These are phyloP conservation scores for Thecaphora thlaspeos DNA, from an alignment of 1,284 basidiomycete genomes.

Conservation along the genomic window DNA sequence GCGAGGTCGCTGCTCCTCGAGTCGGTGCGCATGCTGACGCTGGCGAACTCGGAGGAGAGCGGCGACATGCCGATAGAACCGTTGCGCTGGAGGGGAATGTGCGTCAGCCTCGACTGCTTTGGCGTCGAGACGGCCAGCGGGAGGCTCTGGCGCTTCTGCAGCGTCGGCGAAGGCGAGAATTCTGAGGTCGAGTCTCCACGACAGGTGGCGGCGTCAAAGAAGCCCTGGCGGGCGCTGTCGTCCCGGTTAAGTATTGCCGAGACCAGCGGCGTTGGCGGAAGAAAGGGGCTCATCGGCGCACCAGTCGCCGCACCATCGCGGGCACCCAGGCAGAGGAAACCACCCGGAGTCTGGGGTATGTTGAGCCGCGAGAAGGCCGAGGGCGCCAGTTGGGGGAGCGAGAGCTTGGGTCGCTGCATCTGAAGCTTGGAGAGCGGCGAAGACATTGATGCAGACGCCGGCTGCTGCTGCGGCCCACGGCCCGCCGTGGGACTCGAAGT, in stretches of 20 bases:
- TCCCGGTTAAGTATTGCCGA: slow-evolving; percentile 28
- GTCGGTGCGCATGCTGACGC: slow-evolving; percentile 37
- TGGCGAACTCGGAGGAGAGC: slow-evolving; percentile 35
- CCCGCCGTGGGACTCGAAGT: no score
- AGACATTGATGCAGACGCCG: slow-evolving; percentile 1
- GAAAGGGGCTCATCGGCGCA: slow-evolving; percentile 45
- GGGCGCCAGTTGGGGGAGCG: slow-evolving; percentile 13
- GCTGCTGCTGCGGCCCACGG: slow-evolving; percentile 2
- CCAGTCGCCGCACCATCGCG: slow-evolving; percentile 49
- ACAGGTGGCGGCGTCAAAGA: slow-evolving; percentile 1
- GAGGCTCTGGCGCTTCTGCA: slow-evolving; percentile 4
- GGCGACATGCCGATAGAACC: slow-evolving; percentile 46
- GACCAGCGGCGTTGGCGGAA: slow-evolving; percentile 47
- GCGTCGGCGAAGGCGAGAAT: slow-evolving; percentile 2
- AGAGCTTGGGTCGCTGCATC: slow-evolving; percentile 24
- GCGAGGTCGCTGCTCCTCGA: slow-evolving; percentile 31
- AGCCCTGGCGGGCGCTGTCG: neutral
- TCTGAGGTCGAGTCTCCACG: slow-evolving; percentile 2
- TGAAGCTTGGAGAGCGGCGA: slow-evolving; percentile 27
- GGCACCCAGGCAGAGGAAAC: slow-evolving; percentile 39
- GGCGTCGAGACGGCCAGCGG: slow-evolving; percentile 17
- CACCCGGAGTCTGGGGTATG: slow-evolving; percentile 46
- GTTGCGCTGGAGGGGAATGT: slow-evolving; percentile 26
- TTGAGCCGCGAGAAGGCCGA: slow-evolving; percentile 31
- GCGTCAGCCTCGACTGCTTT: slow-evolving; percentile 15